Base-by-base conservation (phyloP, 148 eudicot genomes). In the Polygonum aviculare region DNA sequence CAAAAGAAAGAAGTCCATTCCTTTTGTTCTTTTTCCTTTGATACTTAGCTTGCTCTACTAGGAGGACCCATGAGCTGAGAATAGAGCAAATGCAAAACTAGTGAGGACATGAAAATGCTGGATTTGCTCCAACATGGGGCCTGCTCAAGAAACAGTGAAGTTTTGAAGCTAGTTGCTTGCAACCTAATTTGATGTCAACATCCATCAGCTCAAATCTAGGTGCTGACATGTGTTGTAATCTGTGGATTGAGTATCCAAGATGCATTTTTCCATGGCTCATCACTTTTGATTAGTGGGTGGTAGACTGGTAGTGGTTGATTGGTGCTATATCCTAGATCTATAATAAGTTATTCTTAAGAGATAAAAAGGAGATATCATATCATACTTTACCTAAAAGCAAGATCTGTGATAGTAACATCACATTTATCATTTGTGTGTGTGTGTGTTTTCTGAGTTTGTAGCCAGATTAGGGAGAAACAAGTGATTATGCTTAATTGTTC, bases 241-340 rank as follows among this genome's bases (percentile, higher is more conserved):
- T 67, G 45, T 60, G 69, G 7, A 31, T 67, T 67, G 72, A 67
- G 72, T 65, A 36, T 65, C 41, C 71, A 65, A 72, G 75, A 44
- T 49, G 75, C 0, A 73, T 31, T 7, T 15, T 59, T 22, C 75
- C 75, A 69, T 59, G 49, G 78, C 76, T 15, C 47, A 41, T 4
- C 38, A 35, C 35, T 35, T 35, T 65, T 35, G 41, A 36, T 33
- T 14, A 67, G 72, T 67, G 72, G 72, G 71, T 65, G 71, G 78
- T 75, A 78, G 72, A 45, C 44, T 65, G 71, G 78, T 75, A 78
- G 78, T 70, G 78, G 81, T 63, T 75, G 75, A 79, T 44, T 69
- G 18, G 35, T 70, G 31, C 31, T 26, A 26, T 63, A 69, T 67
- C 78, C 75, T 79, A n/a, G n/a, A n/a, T n/a, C 63, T 78, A 10